Base-by-base conservation (phyloP, 2,329 filamentous ascomycete genomes). In the Calonectria multiphialidica region DNA sequence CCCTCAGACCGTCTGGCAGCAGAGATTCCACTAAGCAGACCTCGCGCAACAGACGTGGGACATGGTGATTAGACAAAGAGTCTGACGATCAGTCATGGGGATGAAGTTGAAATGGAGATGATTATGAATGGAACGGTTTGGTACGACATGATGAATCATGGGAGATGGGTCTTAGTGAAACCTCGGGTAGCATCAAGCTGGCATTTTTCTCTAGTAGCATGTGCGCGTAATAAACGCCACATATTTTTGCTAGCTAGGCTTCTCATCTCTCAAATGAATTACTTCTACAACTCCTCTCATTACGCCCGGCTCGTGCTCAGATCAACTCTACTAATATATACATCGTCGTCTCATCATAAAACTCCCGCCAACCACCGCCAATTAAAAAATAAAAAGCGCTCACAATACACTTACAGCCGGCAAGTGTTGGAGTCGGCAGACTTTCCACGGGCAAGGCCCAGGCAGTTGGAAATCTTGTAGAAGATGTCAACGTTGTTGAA, bases 401-500 rank as follows among this genome's bases (percentile, higher is more conserved):
- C 12, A 68, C 44, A 53, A n/a, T 16, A 47, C 45, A 13, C 45
- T 35, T 68, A 74, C 21, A 35, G 30, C 21, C 73, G 77, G 70
- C 77, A 80, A 13, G 74, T 76, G 37, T 70, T 67, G 53, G 75
- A 76, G 15, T 75, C 71, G 33, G 78, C 74, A 35, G 74, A 74
- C 64, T 76, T 68, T 37, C 77, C 78, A 35, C 75, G 80, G 4
- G 81, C 83, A 49, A 93, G 83, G 57, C 93, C 93, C 67, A 94
- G 84, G 78, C 92, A 94, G 75, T 88, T 87, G 16, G 93, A 91
- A 80, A 95, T 94, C 82, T 92, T 91, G 84, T 92, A 95, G 78
- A 95, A 95, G 75, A 95, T 86, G 74, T 95, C 93, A 55, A 94
- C 89, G 80, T 91, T 93, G 82, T 87, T 91, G 76, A 92, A 94